Base-by-base conservation (phyloP, 345 rosid genomes). In the Rhizophora mangle region DNA sequence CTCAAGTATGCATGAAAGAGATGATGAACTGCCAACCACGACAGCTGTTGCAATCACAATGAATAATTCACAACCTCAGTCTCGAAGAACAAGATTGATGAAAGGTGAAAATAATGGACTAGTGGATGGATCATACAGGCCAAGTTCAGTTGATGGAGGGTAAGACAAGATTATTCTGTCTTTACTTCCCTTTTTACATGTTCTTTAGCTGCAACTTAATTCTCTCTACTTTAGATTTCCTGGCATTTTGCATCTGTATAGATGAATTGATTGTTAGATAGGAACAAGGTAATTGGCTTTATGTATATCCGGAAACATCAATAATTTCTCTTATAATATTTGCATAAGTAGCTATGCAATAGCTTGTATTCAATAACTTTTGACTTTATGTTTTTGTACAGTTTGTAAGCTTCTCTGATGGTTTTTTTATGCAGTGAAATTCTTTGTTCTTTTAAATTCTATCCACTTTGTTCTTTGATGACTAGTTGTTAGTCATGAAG, bases 1-100 rank as follows among this genome's bases (percentile, higher is more conserved):
- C 68, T 86, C 91, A 27, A 87, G 83, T 83, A 80, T 87, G 82
- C 72, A 88, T 80, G 97, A 92, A 72, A 81, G 83, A 79, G 93
- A 92, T 76, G 99, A 95, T 70, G 97, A 90, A 75, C 79, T 95
- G 72, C 97, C 96, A 72, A 88, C 96, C 54, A 88, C 92, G 24
- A 81, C 86, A 60, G 97, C 88, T 80, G 84, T 85, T 78, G 85
- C 92, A 65, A 81, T 83, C 77, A 74, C 84, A 31, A 82, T 82
- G 68, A 90, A 78, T 81, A 78, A 76, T 76, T 88, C 89, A n/a
- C 99, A 87, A 59, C 87, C 97, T 62, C 80, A 88, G 34, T 95
- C 99, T 70, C 87, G 96, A 74, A 90, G 99, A 83, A 95, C 99
- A 57, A 91, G 93, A 75, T 76, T 80, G 72, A 82, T 87, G 78